Base-by-base conservation (phyloP, 805 yeast genomes). In the Pichia rugopelliculosa region DNA sequence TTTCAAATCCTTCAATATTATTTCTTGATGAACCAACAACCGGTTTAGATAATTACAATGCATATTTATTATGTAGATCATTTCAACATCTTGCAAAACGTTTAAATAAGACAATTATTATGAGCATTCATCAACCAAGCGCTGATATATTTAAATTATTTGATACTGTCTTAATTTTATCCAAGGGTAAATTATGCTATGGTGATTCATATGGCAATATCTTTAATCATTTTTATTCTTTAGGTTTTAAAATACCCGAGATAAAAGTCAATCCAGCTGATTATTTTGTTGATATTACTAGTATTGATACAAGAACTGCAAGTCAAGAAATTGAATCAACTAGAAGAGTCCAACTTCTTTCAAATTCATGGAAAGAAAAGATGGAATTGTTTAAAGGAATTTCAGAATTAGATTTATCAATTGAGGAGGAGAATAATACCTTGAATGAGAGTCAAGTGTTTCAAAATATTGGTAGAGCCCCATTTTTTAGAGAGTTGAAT, bases 11-110 rank as follows among this genome's bases (percentile, higher is more conserved):
- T 0, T 78, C 89, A 0, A 68, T 87, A 2, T 64, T 88, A 50
- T 87, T 87, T 56, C 64, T 87, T 39, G 96, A 87, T 61, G 96
- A 87, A 56, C 95, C 96, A 6, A 87, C 96, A 1, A 87, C 96
- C 0, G 95, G 96, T 0, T 66, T 87, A 30, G 96, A 87, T 62
- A 81, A 95, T 6, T 80, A 79, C 51, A 80, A 89, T 12, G 90
- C 96, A 0, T 76, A 72, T 53, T 66, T 80, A 47, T 68, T 87
- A 33, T 75, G 87, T 15, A 68, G 73, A 40, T 77, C 87, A 0
- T 71, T 88, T 46, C 76, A 79, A 53, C 71, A 75, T 48, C 67
- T 83, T 33, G 80, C 86, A 0, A 60, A 60, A 39, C 62, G 66
- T 13, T 47, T 60, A 20, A 90, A 91, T 0, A 77, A 87, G 48